Evolutionary conservation across 805 yeast genomes (phyloP).

Genomic region (Myxozyma nipponensis): DNA sequence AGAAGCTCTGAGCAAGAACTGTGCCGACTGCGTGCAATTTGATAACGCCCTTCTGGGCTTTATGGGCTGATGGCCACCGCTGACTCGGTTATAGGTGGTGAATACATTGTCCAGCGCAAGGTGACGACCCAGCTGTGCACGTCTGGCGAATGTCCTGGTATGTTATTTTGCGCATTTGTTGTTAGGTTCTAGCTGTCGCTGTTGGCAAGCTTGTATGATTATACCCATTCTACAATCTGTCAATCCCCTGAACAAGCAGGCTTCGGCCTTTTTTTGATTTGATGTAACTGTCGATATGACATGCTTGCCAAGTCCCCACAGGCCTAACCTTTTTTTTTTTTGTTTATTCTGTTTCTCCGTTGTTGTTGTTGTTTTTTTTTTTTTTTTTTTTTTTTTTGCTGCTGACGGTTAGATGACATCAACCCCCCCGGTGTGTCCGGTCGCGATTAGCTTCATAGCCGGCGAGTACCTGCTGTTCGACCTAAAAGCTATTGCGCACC

Average conservation of each 20-base stretch:
- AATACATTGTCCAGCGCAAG: too few species aligned
- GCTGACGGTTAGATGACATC: too few species aligned
- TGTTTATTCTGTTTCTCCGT: neutral
- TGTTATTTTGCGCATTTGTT: too few species aligned
- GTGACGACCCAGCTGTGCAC: too few species aligned
- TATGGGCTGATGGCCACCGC: too few species aligned
- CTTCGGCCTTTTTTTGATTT: neutral
- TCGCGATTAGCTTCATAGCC: constrained; percentile 17
- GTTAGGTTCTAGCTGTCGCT: too few species aligned
- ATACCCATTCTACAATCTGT: constrained; percentile 29
- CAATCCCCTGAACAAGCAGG: constrained; percentile 34
- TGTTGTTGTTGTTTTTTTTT: neutral
- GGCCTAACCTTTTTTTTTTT: neutral
- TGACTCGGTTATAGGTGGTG: too few species aligned
- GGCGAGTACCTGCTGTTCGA: constrained; percentile 28
- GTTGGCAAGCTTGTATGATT: constrained; percentile 19
- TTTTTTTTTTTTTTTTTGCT: neutral
- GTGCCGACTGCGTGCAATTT: too few species aligned
- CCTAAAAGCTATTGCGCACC: constrained; percentile 42
- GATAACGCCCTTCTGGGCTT: too few species aligned
- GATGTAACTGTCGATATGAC: constrained; percentile 22
- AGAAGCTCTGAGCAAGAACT: too few species aligned
- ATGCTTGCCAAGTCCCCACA: too few species aligned
- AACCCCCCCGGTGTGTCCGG: neutral
- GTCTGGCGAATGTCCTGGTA: too few species aligned